These are phyloP conservation scores for Chamaecrista fasciculata DNA, from an alignment of 306 rosid species.

Conservation along the genomic window DNA sequence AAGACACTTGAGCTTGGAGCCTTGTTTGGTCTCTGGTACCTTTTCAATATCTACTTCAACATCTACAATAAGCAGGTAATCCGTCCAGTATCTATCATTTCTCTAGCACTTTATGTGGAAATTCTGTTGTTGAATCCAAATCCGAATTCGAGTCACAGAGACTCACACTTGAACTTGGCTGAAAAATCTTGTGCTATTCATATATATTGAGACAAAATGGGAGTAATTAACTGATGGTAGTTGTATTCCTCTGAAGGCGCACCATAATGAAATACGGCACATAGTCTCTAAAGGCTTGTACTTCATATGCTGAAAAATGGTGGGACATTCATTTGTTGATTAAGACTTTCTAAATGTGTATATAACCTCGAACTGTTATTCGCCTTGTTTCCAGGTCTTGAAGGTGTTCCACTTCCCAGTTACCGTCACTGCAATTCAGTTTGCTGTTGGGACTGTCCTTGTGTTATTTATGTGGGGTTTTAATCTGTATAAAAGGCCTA, in stretches of 20 bases:
- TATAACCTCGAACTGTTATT: background rate
- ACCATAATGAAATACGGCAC: background rate
- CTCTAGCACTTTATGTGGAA: background rate
- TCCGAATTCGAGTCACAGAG: background rate
- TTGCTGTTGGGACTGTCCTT: slow-evolving; percentile 67
- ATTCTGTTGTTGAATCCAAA: background rate
- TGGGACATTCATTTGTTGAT: background rate
- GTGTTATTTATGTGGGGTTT: slow-evolving; percentile 76
- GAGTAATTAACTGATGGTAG: background rate
- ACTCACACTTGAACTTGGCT: background rate
- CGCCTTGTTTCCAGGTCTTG: slow-evolving; percentile 58
- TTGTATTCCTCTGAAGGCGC: background rate
- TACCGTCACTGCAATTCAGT: slow-evolving; percentile 68
- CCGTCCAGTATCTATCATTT: background rate
- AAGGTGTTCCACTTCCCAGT: slow-evolving; percentile 70
- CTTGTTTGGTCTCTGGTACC: slow-evolving; percentile 74
- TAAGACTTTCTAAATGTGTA: background rate
- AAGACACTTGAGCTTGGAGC: slow-evolving; percentile 65
- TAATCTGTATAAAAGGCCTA: slow-evolving; percentile 78
- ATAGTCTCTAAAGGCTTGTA: background rate
- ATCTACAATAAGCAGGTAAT: slow-evolving; percentile 90
- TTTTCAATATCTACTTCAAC: slow-evolving; percentile 88
- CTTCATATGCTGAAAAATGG: too few species aligned
- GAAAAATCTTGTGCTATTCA: background rate
- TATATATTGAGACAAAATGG: background rate